A percentile compares a stretch with the other conserved stretches of the same genome.
These are phyloP conservation scores for Yamadazyma paraphyllophila DNA, from an alignment of 805 yeast genomes.

Conservation along the genomic window DNA sequence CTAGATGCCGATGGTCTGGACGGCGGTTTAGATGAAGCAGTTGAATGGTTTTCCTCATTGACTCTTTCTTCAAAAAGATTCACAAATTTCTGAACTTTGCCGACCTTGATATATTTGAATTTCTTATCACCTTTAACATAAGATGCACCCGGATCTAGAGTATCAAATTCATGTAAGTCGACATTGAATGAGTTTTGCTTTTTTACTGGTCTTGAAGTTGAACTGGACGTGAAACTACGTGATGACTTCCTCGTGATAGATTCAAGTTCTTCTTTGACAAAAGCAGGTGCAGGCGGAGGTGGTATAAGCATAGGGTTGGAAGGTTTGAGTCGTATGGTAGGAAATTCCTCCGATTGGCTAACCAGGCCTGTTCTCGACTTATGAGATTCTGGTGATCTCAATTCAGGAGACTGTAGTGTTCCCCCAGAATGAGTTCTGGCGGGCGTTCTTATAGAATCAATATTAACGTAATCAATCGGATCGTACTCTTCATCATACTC, in stretches of 20 bases:
- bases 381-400: background rate
- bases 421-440: background rate
- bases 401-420: background rate
- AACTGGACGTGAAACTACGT: constrained; percentile 6
- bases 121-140: constrained; percentile 42
- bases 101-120: constrained; percentile 44
- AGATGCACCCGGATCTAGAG: constrained; percentile 19
- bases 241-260: constrained; percentile 9
- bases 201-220: constrained; percentile 6
- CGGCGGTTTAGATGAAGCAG: background rate
- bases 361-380: constrained; percentile 1
- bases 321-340: constrained; percentile 11
- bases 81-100: constrained; percentile 46
- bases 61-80: constrained; percentile 40
- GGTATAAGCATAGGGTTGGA: constrained; percentile 11
- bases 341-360: constrained; percentile 1
- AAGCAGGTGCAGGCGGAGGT: constrained; percentile 4
- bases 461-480: background rate
- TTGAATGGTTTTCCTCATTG: constrained; percentile 11
- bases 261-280: constrained; percentile 3
- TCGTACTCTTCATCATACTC: background rate
- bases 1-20: constrained; percentile 10
- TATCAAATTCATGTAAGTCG: constrained; percentile 12
- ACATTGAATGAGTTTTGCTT: constrained; percentile 13
- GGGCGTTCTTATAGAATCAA: background rate